Conservation (phyloP, 352 stramenopile genomes). For the Globisporangium canariense region DNA sequence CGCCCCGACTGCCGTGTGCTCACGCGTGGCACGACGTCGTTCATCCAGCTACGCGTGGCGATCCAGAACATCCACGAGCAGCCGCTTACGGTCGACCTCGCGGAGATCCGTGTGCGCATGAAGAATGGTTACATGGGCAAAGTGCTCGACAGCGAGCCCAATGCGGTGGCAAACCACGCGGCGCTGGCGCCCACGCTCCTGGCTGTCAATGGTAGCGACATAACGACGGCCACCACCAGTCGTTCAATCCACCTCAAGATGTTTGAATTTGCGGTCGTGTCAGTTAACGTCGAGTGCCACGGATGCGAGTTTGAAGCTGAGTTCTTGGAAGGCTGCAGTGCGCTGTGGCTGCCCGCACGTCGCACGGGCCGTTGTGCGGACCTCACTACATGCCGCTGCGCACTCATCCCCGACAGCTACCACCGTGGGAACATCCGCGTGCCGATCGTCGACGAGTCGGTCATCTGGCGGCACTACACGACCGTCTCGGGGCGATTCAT, state of each 20-base stretch:
- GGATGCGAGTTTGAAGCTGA: slow-evolving; percentile 75
- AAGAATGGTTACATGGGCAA: slow-evolving; percentile 56
- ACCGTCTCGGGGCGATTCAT: slow-evolving; percentile 66
- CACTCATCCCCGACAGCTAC: slow-evolving; percentile 69
- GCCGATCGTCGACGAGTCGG: slow-evolving; percentile 63
- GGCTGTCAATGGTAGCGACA: slow-evolving; percentile 50
- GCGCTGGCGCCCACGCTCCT: slow-evolving; percentile 45
- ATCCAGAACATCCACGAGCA: slow-evolving; percentile 64
- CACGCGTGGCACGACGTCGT: slow-evolving; percentile 23
- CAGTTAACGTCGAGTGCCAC: slow-evolving; percentile 55
- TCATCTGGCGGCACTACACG: slow-evolving; percentile 76
- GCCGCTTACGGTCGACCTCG: slow-evolving; percentile 52
- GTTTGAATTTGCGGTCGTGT: slow-evolving; percentile 67
- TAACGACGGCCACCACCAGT: slow-evolving; percentile 15
- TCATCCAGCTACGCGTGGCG: slow-evolving; percentile 64
- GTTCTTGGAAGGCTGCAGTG: slow-evolving; percentile 63
- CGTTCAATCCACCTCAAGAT: slow-evolving; percentile 45
- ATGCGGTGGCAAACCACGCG: slow-evolving; percentile 9
- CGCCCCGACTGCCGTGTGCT: slow-evolving; percentile 62
- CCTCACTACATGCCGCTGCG: slow-evolving; percentile 60
- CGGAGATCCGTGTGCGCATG: slow-evolving; percentile 64
- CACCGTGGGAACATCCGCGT: slow-evolving; percentile 65
- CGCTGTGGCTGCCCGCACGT: slow-evolving; percentile 66
- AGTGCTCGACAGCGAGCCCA: slow-evolving; percentile 34
- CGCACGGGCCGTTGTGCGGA: slow-evolving; percentile 46